Evolutionary conservation across 192 early-diverging fungal species (phyloP).

Genomic region (Umbelopsis sp.): DNA sequence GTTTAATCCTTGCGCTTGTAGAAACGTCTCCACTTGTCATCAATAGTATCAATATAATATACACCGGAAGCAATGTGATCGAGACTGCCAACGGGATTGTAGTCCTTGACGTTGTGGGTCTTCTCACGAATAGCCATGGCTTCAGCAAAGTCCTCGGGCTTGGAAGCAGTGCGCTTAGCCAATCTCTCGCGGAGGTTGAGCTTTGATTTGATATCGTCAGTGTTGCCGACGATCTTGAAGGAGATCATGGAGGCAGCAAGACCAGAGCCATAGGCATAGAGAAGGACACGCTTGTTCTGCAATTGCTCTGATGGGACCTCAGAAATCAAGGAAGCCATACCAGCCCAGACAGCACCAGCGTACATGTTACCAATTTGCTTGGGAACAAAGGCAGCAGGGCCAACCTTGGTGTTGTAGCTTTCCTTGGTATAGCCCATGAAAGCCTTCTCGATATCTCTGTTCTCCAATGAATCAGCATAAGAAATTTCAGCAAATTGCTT

Average conservation of each 20-base stretch:
- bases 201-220: conserved; percentile 58
- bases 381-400: conserved; percentile 75
- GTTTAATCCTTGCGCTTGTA: conserved; percentile 67
- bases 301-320: conserved; percentile 70
- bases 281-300: conserved; percentile 78
- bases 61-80: conserved; percentile 70
- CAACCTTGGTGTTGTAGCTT: conserved; percentile 74
- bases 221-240: conserved; percentile 74
- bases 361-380: conserved; percentile 97
- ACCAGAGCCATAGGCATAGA: conserved; percentile 98
- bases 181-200: conserved; percentile 77
- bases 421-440: conserved; percentile 83
- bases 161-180: conserved; percentile 69
- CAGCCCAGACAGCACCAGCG: conserved; percentile 58
- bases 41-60: conserved; percentile 89
- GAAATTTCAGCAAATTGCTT: conserved; percentile 56
- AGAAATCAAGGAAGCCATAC: conserved; percentile 81
- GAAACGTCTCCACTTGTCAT: conserved; percentile 88
- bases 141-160: conserved; percentile 77
- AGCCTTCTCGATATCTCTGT: conserved; percentile 91
- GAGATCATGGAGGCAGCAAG: conserved; percentile 95
- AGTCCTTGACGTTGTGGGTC: conserved; percentile 82
- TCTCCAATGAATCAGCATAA: conserved; percentile 76
- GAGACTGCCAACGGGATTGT: conserved; percentile 70
- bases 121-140: conserved; percentile 88